These are phyloP conservation scores for Leccinum broughii DNA, from an alignment of 768 basidiomycete genomes.

Conservation along the genomic window DNA sequence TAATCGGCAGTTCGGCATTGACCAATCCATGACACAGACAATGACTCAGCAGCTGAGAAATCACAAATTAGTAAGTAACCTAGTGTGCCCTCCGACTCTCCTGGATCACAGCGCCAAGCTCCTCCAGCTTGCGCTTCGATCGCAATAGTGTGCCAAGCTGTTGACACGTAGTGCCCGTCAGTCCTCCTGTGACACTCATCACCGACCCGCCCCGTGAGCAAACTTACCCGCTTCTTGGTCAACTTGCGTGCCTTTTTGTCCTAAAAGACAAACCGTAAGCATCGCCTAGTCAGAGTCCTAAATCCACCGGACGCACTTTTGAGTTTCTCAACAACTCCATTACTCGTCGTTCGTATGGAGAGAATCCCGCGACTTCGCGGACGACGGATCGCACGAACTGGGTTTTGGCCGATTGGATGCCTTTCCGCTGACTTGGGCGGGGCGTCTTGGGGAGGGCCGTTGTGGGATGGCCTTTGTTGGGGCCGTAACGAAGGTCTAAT, in stretches of 20 bases:
- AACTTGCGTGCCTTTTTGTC: slow-evolving; percentile 99
- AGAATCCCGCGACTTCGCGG: slow-evolving; percentile 97
- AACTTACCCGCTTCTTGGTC: slow-evolving; percentile 98
- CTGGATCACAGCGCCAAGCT: slow-evolving; percentile 88
- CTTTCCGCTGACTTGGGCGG: slow-evolving; percentile 91
- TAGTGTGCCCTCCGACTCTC: slow-evolving; percentile 81
- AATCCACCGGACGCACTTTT: slow-evolving; percentile 56
- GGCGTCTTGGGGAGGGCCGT: slow-evolving; percentile 74
- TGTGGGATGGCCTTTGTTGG: slow-evolving; percentile 87
- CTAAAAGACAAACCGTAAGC: slow-evolving; percentile 38
- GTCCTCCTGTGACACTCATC: not conserved
- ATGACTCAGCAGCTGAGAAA: slow-evolving; percentile 18
- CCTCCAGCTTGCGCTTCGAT: slow-evolving; percentile 93
- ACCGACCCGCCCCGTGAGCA: not conserved
- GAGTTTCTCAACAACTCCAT: slow-evolving; percentile 98
- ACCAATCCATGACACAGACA: not conserved
- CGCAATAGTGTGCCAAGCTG: slow-evolving; percentile 97
- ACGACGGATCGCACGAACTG: slow-evolving; percentile 92
- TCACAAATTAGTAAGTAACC: not conserved
- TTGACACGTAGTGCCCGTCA: not conserved
- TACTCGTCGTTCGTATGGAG: slow-evolving; percentile 95
- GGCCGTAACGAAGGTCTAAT: slow-evolving; percentile 80
- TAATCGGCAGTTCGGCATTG: not conserved
- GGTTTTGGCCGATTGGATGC: slow-evolving; percentile 84
- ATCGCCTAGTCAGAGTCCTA: not conserved